phyloP scores from a whole-genome alignment of 805 yeast species.

The Candida sakaeoensis region DNA sequence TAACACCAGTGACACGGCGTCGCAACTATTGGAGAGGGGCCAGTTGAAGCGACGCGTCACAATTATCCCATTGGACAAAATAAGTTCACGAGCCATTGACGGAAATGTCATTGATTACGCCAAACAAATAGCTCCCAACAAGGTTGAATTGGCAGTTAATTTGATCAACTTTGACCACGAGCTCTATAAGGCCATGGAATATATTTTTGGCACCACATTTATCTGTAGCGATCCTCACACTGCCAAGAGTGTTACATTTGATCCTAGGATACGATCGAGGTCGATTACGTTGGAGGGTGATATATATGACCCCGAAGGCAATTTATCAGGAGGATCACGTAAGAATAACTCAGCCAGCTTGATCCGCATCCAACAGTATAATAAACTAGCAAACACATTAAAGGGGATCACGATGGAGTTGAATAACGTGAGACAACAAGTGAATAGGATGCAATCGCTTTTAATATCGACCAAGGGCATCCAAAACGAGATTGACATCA shows the following conservation, averaged over 20 bases:
- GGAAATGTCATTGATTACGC: constrained; percentile 58
- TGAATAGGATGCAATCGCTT: constrained; percentile 40
- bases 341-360: constrained; percentile 56
- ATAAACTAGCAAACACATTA: constrained; percentile 39
- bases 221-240: constrained; percentile 84
- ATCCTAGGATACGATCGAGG: constrained; percentile 73
- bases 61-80: constrained; percentile 86
- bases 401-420: constrained; percentile 43
- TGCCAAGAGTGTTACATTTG: constrained; percentile 84
- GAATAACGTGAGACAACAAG: constrained; percentile 30
- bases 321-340: constrained; percentile 92
- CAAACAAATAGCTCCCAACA: constrained; percentile 71
- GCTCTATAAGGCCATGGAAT: constrained; percentile 79
- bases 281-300: constrained; percentile 93
- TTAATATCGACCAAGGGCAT: constrained; percentile 49
- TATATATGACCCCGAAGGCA: constrained; percentile 92
- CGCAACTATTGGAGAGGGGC: constrained; percentile 76
- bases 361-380: constrained; percentile 62
- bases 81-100: constrained; percentile 57
- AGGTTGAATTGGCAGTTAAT: constrained; percentile 86
- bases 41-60: constrained; percentile 79
- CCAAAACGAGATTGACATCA: constrained; percentile 56
- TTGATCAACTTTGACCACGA: constrained; percentile 71
- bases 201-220: constrained; percentile 85
- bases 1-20: constrained; percentile 81